Base-by-base conservation (phyloP, 108 stramenopile genomes). In the Skeletonema menzelii region DNA sequence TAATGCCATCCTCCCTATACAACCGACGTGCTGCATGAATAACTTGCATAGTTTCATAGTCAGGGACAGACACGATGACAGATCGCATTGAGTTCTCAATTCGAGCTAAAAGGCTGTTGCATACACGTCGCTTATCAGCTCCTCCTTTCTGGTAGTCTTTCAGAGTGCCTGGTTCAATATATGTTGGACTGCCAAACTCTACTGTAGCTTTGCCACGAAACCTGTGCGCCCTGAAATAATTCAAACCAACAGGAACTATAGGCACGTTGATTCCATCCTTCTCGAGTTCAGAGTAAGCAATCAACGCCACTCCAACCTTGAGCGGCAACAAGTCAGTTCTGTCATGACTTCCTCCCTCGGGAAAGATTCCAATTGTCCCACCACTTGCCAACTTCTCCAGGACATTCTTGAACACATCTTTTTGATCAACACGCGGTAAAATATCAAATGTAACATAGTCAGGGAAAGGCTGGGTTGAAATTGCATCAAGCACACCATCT, bases 291-390 rank as follows among this genome's bases (percentile, higher is more conserved):
- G 87, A 87, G 67, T 97, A 96, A 0, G 98, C 99, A 84, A 99
- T 98, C 26, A 98, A 70, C 14, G 98, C 97, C 30, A 99, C 93
- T 5, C 99, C 99, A 59, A 93, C 97, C 85, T 99, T 99, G 61
- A 99, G 88, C 1, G 99, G 99, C 8, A 99, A 82, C 28, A 99
- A 79, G 69, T 98, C 97, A 7, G 99, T 98, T 55, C 97, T 76
- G 71, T 99, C 99, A 79, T 99, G 99, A 58, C 82, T 84, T n/a
- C 99, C 99, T 4, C 98, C 99, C 75, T 99, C 99, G 1, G 99
- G 99, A 68, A 99, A 99, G 15, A 99, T 99, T n/a, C 84, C 94
- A 72, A 89, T 90, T 59, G 88, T 84, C 0, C 90, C 88, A 20
- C 91, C 93, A 22, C 63, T 78, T 8, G 91, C 89, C 31, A 96